A percentile compares a stretch with the other conserved stretches of the same genome.
These are phyloP conservation scores for Globisporangium irregulare DNA, from an alignment of 352 stramenopile species.

Conservation along the genomic window DNA sequence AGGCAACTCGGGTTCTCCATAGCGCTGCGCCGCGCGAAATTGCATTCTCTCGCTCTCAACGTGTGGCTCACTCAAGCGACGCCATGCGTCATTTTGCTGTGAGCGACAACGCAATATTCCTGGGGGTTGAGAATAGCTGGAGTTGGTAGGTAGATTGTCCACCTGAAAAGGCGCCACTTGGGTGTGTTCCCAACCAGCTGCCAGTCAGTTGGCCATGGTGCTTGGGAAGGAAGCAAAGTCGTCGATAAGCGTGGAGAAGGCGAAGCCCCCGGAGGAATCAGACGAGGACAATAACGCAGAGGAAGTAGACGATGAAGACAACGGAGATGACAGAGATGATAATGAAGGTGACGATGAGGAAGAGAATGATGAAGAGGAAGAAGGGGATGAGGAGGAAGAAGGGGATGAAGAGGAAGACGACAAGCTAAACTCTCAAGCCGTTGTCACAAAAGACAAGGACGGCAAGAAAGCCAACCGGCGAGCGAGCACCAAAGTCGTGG, in stretches of 20 bases:
- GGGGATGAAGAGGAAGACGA: constrained; percentile 22
- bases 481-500: constrained; percentile 28
- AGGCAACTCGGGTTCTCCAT: not conserved
- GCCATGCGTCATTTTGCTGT: not conserved
- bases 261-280: not conserved
- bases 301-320: constrained; percentile 19
- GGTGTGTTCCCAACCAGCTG: not conserved
- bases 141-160: not conserved
- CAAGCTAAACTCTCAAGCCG: constrained; percentile 12
- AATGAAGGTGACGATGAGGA: constrained; percentile 24
- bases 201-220: constrained; percentile 3
- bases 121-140: not conserved
- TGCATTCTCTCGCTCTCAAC: constrained; percentile 2
- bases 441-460: constrained; percentile 2
- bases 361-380: constrained; percentile 21
- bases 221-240: not conserved
- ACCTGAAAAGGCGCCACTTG: not conserved
- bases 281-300: constrained; percentile 22
- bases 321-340: constrained; percentile 18
- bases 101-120: not conserved
- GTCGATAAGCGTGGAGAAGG: not conserved
- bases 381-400: constrained; percentile 21
- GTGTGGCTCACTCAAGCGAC: not conserved
- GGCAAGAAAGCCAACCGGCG: not conserved
- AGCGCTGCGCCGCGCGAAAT: constrained; percentile 2